phyloP scores from a whole-genome alignment of 2,329 filamentous ascomycete genomes.

The Pestalotiopsis sp. region DNA sequence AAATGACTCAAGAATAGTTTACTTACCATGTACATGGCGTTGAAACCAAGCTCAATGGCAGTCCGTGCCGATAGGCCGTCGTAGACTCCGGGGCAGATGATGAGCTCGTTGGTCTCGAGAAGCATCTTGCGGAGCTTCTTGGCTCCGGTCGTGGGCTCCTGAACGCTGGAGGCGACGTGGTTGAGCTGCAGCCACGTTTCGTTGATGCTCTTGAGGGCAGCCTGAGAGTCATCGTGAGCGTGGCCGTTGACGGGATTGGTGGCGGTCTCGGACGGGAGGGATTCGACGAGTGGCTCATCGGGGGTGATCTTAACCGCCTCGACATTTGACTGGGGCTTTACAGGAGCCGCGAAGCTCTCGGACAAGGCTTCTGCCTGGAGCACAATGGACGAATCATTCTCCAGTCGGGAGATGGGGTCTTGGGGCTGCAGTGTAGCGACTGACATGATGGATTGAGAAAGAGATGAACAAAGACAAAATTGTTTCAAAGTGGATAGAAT shows the following conservation, averaged over 20 bases:
- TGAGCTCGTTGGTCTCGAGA: constrained; percentile 34
- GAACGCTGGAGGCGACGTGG: constrained; percentile 22
- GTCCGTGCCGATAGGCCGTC: constrained; percentile 52
- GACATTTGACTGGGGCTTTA: neutral
- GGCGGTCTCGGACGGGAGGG: neutral
- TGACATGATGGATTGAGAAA: neutral
- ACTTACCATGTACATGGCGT: constrained; percentile 54
- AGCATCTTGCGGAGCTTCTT: constrained; percentile 35
- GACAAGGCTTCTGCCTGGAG: constrained; percentile 3
- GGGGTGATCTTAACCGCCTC: neutral
- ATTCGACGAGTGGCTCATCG: neutral
- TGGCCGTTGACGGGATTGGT: neutral
- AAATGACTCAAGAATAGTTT: no score
- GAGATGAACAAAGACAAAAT: neutral
- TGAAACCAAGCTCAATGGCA: constrained; percentile 49
- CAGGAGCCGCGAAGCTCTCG: neutral
- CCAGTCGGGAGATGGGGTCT: neutral
- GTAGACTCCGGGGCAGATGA: constrained; percentile 52
- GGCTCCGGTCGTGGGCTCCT: constrained; percentile 30
- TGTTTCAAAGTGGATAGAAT: neutral
- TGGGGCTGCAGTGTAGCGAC: neutral
- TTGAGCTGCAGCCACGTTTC: constrained; percentile 21
- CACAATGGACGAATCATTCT: neutral
- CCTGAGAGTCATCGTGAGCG: neutral
- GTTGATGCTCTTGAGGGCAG: neutral